A percentile compares a stretch with the other conserved stretches of the same genome.
Conservation (phyloP, 352 stramenopile species). For the Globisporangium apiculatum region DNA sequence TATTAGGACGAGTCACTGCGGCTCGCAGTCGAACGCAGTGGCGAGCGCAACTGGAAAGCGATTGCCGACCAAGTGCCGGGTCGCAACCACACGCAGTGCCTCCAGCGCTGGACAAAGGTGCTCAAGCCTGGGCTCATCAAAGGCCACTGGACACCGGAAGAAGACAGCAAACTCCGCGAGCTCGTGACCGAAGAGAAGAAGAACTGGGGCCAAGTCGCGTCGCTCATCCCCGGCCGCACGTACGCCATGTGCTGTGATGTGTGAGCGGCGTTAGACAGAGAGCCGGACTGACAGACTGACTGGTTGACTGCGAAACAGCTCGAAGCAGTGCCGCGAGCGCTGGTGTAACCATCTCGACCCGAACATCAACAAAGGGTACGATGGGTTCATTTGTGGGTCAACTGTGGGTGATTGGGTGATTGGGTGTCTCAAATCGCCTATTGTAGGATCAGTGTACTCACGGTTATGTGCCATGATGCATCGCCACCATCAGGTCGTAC, state of each 20-base stretch:
- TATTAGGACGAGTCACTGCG: constrained; percentile 69
- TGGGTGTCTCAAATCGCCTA: background rate
- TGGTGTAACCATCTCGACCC: constrained; percentile 91
- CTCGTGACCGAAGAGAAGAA: constrained; percentile 84
- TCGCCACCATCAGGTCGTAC: constrained; percentile 43
- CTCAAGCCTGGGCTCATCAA: constrained; percentile 91
- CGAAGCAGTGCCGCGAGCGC: constrained; percentile 90
- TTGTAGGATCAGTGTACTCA: too few species aligned
- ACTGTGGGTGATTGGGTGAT: background rate
- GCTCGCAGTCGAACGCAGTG: constrained; percentile 77
- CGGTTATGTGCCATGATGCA: too few species aligned
- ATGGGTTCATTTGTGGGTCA: background rate
- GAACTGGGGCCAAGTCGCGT: constrained; percentile 88
- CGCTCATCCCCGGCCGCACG: constrained; percentile 77
- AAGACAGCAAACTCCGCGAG: constrained; percentile 81
- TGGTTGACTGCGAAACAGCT: constrained; percentile 26
- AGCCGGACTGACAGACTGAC: too few species aligned
- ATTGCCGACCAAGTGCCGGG: constrained; percentile 89
- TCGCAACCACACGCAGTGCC: constrained; percentile 90
- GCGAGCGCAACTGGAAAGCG: constrained; percentile 86
- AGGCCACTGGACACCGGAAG: constrained; percentile 88
- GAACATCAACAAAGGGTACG: constrained; percentile 90
- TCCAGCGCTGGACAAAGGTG: constrained; percentile 92
- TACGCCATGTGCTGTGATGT: constrained; percentile 15
- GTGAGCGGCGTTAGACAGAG: background rate